phyloP scores from a whole-genome alignment of 2,329 filamentous ascomycete genomes.

The Elsinoe arachidis region DNA sequence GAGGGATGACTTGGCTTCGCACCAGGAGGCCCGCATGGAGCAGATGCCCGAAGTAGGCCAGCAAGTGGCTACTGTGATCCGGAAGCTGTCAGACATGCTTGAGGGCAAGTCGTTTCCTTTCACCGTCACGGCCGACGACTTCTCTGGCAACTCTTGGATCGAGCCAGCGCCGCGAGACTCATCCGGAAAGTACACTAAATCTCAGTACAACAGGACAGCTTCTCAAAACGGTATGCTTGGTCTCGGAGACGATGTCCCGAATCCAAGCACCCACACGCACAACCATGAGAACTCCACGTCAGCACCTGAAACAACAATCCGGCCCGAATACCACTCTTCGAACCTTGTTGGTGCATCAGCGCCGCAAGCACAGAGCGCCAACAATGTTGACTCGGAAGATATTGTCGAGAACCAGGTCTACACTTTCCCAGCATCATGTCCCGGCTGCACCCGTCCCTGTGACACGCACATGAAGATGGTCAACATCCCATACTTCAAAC shows the following conservation, averaged over 20 bases:
- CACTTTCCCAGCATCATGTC: slow-evolving; percentile 82
- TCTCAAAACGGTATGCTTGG: slow-evolving; percentile 85
- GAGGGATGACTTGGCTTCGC: slow-evolving; percentile 68
- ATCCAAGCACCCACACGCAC: slow-evolving; percentile 27
- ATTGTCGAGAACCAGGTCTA: slow-evolving; percentile 91
- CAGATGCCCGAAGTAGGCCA: slow-evolving; percentile 67
- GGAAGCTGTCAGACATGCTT: slow-evolving; percentile 67
- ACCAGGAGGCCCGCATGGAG: slow-evolving; percentile 73
- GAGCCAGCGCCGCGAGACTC: slow-evolving; percentile 67
- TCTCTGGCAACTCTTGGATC: slow-evolving; percentile 93
- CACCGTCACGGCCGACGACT: slow-evolving; percentile 78
- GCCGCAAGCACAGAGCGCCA: slow-evolving; percentile 17
- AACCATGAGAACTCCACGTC: slow-evolving; percentile 22
- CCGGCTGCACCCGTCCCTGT: slow-evolving; percentile 78
- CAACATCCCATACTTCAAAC: slow-evolving; percentile 95
- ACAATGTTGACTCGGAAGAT: slow-evolving; percentile 43
- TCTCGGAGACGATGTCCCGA: slow-evolving; percentile 45
- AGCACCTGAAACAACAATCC: slow-evolving; percentile 49
- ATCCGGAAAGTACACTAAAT: slow-evolving; percentile 82
- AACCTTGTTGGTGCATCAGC: slow-evolving; percentile 22
- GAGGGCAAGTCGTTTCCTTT: slow-evolving; percentile 75
- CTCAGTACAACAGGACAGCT: slow-evolving; percentile 70
- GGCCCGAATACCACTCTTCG: slow-evolving; percentile 44
- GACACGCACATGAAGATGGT: slow-evolving; percentile 98
- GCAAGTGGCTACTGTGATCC: slow-evolving; percentile 70